phyloP scores from a whole-genome alignment of 352 stramenopile genomes.

The Lagenidium sp. region DNA sequence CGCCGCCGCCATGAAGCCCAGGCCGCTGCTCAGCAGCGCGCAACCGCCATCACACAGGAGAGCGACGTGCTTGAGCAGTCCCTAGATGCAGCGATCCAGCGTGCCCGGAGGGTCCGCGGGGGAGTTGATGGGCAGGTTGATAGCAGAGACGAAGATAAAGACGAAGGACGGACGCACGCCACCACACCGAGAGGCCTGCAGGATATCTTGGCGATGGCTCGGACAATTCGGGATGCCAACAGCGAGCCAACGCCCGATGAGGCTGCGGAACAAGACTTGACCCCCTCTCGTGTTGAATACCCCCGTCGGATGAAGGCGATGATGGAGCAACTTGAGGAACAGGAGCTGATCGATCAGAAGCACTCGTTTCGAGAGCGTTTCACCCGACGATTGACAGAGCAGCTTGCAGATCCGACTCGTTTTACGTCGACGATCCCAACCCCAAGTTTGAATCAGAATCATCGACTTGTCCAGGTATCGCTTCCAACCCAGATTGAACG shows the following conservation, averaged over 20 bases:
- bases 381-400: conserved; percentile 43
- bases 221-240: neutral
- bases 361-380: conserved; percentile 34
- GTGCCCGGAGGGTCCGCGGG: conserved; percentile 20
- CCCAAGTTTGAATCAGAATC: neutral
- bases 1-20: neutral
- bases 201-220: conserved; percentile 6
- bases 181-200: neutral
- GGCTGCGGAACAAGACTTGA: neutral
- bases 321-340: conserved; percentile 26
- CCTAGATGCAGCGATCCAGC: conserved; percentile 36
- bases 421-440: neutral
- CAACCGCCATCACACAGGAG: conserved; percentile 7
- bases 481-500: conserved; percentile 7
- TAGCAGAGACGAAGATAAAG: conserved; percentile 1
- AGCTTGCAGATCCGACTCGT: conserved; percentile 22
- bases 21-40: conserved; percentile 2
- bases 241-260: neutral
- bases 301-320: conserved; percentile 34
- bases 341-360: conserved; percentile 16
- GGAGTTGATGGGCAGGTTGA: conserved; percentile 1
- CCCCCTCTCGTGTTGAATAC: conserved; percentile 25
- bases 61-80: conserved; percentile 23
- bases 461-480: conserved; percentile 1
- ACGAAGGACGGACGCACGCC: neutral